Percentiles rank a stretch among this genome's conserved stretches.
Conservation (phyloP, 441 rosid species). For the Eutrema salsugineum region DNA sequence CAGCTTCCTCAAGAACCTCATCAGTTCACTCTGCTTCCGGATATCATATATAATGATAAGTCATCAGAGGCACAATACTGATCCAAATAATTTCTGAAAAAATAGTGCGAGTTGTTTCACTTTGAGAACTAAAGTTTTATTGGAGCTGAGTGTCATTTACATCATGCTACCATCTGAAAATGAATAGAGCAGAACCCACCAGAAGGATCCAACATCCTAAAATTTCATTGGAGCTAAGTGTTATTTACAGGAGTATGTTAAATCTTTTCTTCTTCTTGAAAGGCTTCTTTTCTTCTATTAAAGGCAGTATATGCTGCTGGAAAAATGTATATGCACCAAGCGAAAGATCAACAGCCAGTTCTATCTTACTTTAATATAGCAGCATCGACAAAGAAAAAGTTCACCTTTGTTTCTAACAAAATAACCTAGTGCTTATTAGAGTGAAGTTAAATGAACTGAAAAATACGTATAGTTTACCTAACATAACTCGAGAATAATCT, state of each 20-base stretch:
- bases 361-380: background rate
- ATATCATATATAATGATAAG: background rate
- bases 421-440: background rate
- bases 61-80: background rate
- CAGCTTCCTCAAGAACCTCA: constrained; percentile 13
- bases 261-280: background rate
- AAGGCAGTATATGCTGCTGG: background rate
- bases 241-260: constrained; percentile 4
- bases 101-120: constrained; percentile 7
- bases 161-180: background rate
- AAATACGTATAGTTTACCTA: background rate
- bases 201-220: no score
- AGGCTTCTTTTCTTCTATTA: background rate
- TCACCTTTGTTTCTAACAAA: background rate
- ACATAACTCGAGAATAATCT: background rate
- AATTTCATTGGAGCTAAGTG: no score
- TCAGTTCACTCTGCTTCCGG: constrained; percentile 5
- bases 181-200: background rate
- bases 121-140: background rate
- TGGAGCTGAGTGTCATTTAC: constrained; percentile 6
- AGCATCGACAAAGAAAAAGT: background rate
- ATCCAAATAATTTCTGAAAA: constrained; percentile 1
- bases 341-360: background rate
- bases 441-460: background rate
- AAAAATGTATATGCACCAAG: background rate